Conservation (phyloP, 179 eudicot genomes). For the Heliamphora pulchella region DNA sequence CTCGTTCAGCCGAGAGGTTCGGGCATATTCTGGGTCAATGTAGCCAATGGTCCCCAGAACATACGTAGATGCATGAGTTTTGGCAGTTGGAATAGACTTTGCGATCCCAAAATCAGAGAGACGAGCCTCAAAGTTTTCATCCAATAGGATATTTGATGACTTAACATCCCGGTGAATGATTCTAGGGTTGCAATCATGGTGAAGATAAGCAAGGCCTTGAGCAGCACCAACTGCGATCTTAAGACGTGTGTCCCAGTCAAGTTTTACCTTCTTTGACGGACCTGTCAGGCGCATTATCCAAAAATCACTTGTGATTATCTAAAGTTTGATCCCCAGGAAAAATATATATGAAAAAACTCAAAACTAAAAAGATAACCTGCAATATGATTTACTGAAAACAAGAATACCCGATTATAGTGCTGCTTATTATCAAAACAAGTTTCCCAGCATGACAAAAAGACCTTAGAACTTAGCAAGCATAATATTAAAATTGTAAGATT, state of each 20-base stretch:
- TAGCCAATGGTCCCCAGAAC: conserved; percentile 65
- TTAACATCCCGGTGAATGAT: conserved; percentile 66
- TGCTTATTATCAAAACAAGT: not conserved
- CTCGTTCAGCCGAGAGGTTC: conserved; percentile 57
- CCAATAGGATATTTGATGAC: conserved; percentile 58
- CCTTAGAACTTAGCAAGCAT: too few species aligned
- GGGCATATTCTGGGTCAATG: conserved; percentile 65
- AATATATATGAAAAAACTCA: not conserved
- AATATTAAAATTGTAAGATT: not conserved
- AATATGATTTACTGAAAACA: not conserved
- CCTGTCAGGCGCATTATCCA: conserved; percentile 21
- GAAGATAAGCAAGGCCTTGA: conserved; percentile 64
- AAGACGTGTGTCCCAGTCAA: conserved; percentile 61
- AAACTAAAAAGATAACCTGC: not conserved
- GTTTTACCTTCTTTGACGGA: conserved; percentile 49
- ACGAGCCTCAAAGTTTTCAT: conserved; percentile 56
- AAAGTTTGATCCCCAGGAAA: too few species aligned
- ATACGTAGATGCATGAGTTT: conserved; percentile 56
- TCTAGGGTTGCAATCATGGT: conserved; percentile 62
- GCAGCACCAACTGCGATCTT: conserved; percentile 67
- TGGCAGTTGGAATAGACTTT: conserved; percentile 43
- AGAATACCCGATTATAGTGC: too few species aligned
- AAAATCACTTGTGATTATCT: not conserved
- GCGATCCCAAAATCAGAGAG: conserved; percentile 66
- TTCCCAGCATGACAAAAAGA: not conserved